Conservation (phyloP, 495 filamentous ascomycete genomes). For the Penicillium verhagenii region DNA sequence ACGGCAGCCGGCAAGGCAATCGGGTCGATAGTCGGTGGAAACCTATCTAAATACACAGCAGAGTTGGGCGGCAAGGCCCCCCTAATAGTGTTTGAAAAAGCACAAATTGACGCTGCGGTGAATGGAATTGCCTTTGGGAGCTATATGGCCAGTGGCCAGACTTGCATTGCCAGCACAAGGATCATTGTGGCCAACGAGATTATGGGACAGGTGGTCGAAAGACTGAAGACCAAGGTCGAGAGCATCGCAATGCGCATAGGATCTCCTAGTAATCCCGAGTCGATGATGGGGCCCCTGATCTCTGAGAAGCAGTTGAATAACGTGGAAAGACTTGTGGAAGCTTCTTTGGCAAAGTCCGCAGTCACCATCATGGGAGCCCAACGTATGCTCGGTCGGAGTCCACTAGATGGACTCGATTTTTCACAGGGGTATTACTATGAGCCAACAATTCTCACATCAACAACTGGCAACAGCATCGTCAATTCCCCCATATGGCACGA, state of each 20-base stretch:
- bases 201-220: conserved; percentile 32
- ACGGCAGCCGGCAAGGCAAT: conserved; percentile 46
- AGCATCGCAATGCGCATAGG: conserved; percentile 37
- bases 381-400: conserved; percentile 26
- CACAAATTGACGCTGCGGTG: conserved; percentile 51
- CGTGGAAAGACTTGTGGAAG: conserved; percentile 24
- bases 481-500: conserved; percentile 34
- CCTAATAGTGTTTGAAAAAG: conserved; percentile 51
- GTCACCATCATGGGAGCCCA: conserved; percentile 33
- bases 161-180: conserved; percentile 59
- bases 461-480: conserved; percentile 2
- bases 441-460: conserved; percentile 50
- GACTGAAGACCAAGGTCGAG: conserved; percentile 40
- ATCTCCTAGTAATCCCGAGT: conserved; percentile 13
- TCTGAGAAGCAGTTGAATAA: conserved; percentile 17
- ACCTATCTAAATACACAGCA: conserved; percentile 55
- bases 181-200: conserved; percentile 53
- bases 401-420: conserved; percentile 18
- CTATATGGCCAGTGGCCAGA: conserved; percentile 61
- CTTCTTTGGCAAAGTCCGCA: conserved; percentile 30
- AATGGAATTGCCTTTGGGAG: conserved; percentile 60
- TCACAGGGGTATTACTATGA: conserved; percentile 57
- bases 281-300: conserved; percentile 24
- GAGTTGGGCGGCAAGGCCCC: conserved; percentile 64
- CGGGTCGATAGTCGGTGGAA: conserved; percentile 47